Conservation (phyloP, 169 alveolate species). For the Plasmodium malariae region DNA sequence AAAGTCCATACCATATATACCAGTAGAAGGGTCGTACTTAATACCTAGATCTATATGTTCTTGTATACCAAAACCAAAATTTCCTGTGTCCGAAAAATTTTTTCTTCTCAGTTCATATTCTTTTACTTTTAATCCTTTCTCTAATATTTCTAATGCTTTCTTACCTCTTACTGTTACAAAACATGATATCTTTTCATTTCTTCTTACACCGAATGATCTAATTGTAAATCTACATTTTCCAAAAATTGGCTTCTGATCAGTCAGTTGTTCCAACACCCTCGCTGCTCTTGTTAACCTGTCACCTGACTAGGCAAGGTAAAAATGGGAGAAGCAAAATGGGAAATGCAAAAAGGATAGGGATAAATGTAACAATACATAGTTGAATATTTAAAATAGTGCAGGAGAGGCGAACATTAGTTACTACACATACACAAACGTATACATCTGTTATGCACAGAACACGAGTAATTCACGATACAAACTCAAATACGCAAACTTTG, state of each 20-base stretch:
- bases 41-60: constrained; percentile 99
- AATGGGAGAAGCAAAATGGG: neutral
- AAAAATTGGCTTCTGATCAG: constrained; percentile 98
- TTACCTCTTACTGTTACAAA: constrained; percentile 99
- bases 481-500: too few relatives aligned
- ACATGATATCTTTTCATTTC: constrained; percentile 99
- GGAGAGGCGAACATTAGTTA: too few relatives aligned
- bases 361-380: neutral
- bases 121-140: constrained; percentile 99
- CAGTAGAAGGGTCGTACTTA: constrained; percentile 99
- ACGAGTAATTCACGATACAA: too few relatives aligned
- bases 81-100: constrained; percentile 98
- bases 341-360: neutral
- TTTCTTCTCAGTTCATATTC: constrained; percentile 98
- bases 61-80: constrained; percentile 99
- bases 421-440: too few relatives aligned
- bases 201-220: constrained; percentile 98
- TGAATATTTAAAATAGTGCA: too few relatives aligned
- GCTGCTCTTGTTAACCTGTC: constrained; percentile 99
- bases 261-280: constrained; percentile 98
- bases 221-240: constrained; percentile 97
- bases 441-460: too few relatives aligned
- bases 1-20: constrained; percentile 99
- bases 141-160: constrained; percentile 98
- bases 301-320: constrained; percentile 91